A percentile compares a stretch with the other conserved stretches of the same genome.
These are phyloP conservation scores for Claviceps digitariae DNA, from an alignment of 2,329 filamentous ascomycete species.

Conservation along the genomic window DNA sequence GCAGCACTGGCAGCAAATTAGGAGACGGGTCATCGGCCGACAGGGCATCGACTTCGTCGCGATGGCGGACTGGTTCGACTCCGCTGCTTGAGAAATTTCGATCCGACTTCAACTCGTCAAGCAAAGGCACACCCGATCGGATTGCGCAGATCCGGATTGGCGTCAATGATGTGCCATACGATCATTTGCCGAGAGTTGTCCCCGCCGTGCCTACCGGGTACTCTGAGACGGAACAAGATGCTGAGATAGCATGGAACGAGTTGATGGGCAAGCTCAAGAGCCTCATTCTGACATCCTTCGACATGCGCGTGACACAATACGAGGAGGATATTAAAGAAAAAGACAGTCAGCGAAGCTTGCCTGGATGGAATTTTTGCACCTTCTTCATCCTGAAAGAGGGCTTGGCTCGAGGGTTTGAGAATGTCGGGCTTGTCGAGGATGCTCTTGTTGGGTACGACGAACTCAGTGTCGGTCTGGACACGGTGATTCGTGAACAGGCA, in stretches of 20 bases:
- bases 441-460: slow-evolving; percentile 92
- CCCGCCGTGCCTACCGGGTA: slow-evolving; percentile 51
- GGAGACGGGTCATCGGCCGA: slow-evolving; percentile 44
- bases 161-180: slow-evolving; percentile 54
- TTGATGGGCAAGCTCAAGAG: slow-evolving; percentile 76
- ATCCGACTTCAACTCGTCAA: slow-evolving; percentile 70
- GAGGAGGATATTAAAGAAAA: slow-evolving; percentile 96
- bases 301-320: slow-evolving; percentile 81
- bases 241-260: slow-evolving; percentile 71
- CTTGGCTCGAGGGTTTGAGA: slow-evolving; percentile 85
- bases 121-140: slow-evolving; percentile 59
- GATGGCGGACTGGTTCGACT: slow-evolving; percentile 67
- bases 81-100: slow-evolving; percentile 82
- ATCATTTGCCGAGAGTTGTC: slow-evolving; percentile 47
- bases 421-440: slow-evolving; percentile 89
- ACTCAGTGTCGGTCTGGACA: slow-evolving; percentile 74
- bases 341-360: slow-evolving; percentile 71
- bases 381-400: slow-evolving; percentile 98
- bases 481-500: slow-evolving; percentile 62
- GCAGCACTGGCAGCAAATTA: slow-evolving; percentile 38
- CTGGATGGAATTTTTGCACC: slow-evolving; percentile 98
- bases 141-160: slow-evolving; percentile 76
- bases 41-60: slow-evolving; percentile 51
- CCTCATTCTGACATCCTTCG: slow-evolving; percentile 78
- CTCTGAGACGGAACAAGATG: slow-evolving; percentile 60